Evolutionary conservation across 306 rosid genomes (phyloP).

Genomic region (Corylus heterophylla): DNA sequence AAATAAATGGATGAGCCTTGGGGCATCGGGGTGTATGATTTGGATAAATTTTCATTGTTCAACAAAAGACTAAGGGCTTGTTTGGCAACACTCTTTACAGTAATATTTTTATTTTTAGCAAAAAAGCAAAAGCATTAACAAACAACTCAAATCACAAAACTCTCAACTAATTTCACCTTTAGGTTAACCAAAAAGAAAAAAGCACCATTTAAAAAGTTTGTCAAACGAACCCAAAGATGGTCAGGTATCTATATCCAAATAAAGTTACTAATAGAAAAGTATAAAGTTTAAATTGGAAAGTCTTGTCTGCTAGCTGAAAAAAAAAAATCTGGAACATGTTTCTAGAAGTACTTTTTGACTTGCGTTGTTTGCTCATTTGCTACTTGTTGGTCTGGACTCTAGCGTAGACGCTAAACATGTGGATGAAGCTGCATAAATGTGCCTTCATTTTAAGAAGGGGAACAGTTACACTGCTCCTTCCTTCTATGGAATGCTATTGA

Average conservation of each 20-base stretch:
- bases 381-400: background rate
- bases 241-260: background rate
- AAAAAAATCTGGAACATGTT: background rate
- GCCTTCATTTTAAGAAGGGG: background rate
- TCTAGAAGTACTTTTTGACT: background rate
- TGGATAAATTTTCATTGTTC: background rate
- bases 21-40: background rate
- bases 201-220: too few species aligned
- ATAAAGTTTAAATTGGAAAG: background rate
- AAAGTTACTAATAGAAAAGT: background rate
- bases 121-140: too few species aligned
- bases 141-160: too few species aligned
- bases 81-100: too few species aligned
- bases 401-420: background rate
- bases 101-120: too few species aligned
- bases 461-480: background rate
- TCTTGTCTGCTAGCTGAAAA: background rate
- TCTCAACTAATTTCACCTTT: too few species aligned
- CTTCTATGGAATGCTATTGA: background rate
- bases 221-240: background rate
- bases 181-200: too few species aligned
- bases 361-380: background rate
- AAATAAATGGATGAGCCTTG: background rate
- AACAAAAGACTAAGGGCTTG: too few species aligned
- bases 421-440: constrained; percentile 6